phyloP scores from a whole-genome alignment of 2,329 filamentous ascomycete genomes.

The Mycosphaerelloides madeirae region DNA sequence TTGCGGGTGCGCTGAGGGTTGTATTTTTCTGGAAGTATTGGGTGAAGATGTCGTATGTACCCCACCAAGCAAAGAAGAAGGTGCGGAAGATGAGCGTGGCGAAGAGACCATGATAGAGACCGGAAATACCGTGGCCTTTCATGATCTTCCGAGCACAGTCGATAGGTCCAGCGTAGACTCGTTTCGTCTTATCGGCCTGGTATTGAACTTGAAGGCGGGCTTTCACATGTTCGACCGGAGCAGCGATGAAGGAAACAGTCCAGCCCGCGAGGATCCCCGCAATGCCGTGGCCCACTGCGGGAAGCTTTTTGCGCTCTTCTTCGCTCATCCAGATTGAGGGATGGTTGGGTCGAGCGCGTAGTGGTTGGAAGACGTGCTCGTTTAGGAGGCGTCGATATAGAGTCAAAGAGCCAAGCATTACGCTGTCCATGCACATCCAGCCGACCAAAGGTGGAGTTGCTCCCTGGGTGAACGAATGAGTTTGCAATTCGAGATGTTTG shows the following conservation, averaged over 20 bases:
- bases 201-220: slow-evolving; percentile 93
- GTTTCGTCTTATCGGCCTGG: slow-evolving; percentile 67
- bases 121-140: slow-evolving; percentile 64
- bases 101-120: slow-evolving; percentile 78
- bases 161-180: slow-evolving; percentile 79
- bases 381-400: slow-evolving; percentile 81
- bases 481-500: background rate
- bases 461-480: slow-evolving; percentile 4
- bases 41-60: slow-evolving; percentile 83
- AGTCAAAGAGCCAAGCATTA: slow-evolving; percentile 89
- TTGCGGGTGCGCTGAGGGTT: slow-evolving; percentile 64
- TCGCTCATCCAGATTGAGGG: slow-evolving; percentile 25
- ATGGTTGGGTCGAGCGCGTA: slow-evolving; percentile 20
- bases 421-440: slow-evolving; percentile 97
- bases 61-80: slow-evolving; percentile 99
- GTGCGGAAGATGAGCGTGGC: slow-evolving; percentile 84
- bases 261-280: slow-evolving; percentile 82
- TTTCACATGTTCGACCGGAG: slow-evolving; percentile 93
- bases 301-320: slow-evolving; percentile 51
- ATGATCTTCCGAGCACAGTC: slow-evolving; percentile 71
- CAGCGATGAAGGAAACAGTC: slow-evolving; percentile 88
- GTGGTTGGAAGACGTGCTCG: slow-evolving; percentile 68
- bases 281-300: slow-evolving; percentile 75
- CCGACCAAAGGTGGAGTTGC: slow-evolving; percentile 78
- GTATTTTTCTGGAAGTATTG: slow-evolving; percentile 63